Conservation (phyloP, 305 asterid genomes). For the Striga hermonthica region DNA sequence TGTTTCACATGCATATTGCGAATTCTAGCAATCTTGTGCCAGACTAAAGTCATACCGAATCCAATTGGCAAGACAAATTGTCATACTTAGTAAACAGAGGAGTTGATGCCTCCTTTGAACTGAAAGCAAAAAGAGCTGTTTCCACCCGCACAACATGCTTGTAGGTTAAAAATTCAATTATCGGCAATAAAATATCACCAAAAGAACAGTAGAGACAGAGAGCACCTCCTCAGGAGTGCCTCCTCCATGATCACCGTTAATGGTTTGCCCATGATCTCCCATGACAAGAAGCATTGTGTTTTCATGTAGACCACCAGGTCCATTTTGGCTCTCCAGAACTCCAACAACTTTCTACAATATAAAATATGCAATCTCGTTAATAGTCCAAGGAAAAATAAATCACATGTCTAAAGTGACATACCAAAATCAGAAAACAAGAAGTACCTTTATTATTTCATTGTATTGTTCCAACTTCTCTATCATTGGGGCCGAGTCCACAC, state of each 20-base stretch:
- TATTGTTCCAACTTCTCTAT: conserved; percentile 81
- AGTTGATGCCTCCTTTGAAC: conserved; percentile 57
- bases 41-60: conserved; percentile 51
- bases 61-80: conserved; percentile 53
- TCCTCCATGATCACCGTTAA: conserved; percentile 97
- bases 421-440: conserved; percentile 19
- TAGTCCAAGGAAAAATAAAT: neutral
- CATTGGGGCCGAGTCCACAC: conserved; percentile 89
- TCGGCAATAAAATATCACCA: conserved; percentile 10
- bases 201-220: conserved; percentile 31
- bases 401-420: too few species aligned
- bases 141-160: conserved; percentile 64
- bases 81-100: conserved; percentile 43
- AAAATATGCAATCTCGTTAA: conserved; percentile 27
- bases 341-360: conserved; percentile 65
- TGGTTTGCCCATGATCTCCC: conserved; percentile 99
- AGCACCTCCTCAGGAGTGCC: conserved; percentile 91
- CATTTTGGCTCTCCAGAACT: conserved; percentile 69
- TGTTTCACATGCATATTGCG: conserved; percentile 18
- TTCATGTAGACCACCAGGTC: conserved; percentile 87
- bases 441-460: conserved; percentile 70
- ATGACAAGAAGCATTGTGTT: conserved; percentile 92
- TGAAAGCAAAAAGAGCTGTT: conserved; percentile 79
- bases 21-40: conserved; percentile 28
- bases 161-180: conserved; percentile 17